These are phyloP conservation scores for Zygotorulaspora florentina DNA, from an alignment of 805 yeast genomes.

Conservation along the genomic window DNA sequence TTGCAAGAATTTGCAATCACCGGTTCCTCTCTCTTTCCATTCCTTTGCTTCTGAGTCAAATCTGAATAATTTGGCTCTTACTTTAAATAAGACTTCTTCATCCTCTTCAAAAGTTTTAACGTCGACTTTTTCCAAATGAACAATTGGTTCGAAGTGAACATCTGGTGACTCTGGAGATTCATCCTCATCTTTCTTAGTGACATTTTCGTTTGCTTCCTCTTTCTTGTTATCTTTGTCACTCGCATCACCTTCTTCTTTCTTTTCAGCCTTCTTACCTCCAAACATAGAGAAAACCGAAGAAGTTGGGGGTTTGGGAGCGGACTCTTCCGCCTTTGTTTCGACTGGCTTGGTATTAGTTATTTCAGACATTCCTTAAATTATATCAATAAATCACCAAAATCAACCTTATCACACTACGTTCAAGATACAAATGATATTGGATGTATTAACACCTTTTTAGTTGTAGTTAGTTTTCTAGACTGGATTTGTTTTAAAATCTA, in stretches of 20 bases:
- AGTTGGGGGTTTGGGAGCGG: conserved; percentile 54
- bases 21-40: conserved; percentile 99
- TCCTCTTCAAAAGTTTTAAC: conserved; percentile 94
- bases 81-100: conserved; percentile 77
- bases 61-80: conserved; percentile 92
- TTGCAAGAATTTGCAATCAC: conserved; percentile 92
- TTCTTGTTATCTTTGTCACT: conserved; percentile 36
- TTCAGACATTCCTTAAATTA: conserved; percentile 22
- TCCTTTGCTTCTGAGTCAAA: conserved; percentile 80
- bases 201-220: conserved; percentile 25
- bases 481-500: no score
- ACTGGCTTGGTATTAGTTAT: conserved; percentile 15
- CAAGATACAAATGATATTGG: no score
- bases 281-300: conserved; percentile 90
- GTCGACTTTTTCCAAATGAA: conserved; percentile 90
- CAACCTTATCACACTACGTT: no score
- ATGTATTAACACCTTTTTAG: no score
- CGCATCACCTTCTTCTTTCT: conserved; percentile 37
- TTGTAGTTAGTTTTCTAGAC: no score
- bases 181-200: conserved; percentile 34
- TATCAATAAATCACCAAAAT: background rate
- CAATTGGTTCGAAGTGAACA: conserved; percentile 95
- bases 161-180: conserved; percentile 41
- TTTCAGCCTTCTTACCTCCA: conserved; percentile 81
- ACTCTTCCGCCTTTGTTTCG: conserved; percentile 26